Conservation (phyloP, 495 filamentous ascomycete species). For the Neurospora sp. region DNA sequence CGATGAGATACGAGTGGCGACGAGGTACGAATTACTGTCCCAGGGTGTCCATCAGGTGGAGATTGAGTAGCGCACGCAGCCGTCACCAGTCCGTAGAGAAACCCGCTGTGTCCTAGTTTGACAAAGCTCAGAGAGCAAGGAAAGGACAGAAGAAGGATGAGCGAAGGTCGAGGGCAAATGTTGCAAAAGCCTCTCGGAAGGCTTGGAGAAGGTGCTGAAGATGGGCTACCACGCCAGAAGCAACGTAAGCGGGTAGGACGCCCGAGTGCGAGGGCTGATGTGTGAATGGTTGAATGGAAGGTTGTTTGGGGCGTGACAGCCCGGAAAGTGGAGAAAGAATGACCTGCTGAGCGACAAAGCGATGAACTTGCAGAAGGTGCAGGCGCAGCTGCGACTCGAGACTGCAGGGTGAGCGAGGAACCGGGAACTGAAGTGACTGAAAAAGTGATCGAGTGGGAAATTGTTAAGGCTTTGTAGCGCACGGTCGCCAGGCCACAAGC, state of each 20-base stretch:
- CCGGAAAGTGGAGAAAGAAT: background rate
- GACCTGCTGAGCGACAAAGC: background rate
- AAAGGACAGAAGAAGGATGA: background rate
- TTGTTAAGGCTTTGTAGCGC: background rate
- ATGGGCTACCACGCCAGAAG: background rate
- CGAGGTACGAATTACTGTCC: slow-evolving; percentile 8
- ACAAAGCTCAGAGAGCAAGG: background rate
- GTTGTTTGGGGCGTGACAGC: background rate
- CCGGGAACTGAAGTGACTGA: background rate
- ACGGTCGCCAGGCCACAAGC: background rate
- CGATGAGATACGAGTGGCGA: slow-evolving; percentile 10
- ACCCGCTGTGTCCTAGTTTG: background rate
- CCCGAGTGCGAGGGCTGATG: background rate
- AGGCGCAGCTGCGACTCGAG: background rate
- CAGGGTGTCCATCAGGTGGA: slow-evolving; percentile 20
- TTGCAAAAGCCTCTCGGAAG: background rate
- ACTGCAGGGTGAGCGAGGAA: background rate
- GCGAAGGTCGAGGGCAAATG: background rate
- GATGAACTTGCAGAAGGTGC: background rate
- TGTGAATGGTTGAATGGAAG: background rate
- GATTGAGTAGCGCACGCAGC: background rate
- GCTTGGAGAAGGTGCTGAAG: background rate
- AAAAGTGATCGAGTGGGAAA: background rate
- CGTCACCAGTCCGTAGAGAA: background rate
- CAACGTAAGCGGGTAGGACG: background rate